These are phyloP conservation scores for Kodamaea leandrae DNA, from an alignment of 805 yeast genomes.

Conservation along the genomic window DNA sequence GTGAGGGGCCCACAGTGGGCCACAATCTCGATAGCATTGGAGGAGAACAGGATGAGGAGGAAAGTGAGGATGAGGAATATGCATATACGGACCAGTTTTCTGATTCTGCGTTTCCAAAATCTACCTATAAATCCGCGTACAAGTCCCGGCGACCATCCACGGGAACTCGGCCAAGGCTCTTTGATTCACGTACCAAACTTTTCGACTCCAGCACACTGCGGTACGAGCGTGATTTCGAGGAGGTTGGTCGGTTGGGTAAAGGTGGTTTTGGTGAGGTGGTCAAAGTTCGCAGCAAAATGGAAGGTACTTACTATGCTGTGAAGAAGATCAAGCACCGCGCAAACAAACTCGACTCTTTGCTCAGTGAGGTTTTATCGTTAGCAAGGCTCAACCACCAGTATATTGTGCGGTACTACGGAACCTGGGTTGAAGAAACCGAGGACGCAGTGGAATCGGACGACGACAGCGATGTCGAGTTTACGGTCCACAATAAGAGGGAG, in stretches of 20 bases:
- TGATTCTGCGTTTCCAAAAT: too few species aligned
- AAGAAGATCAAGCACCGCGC: constrained; percentile 85
- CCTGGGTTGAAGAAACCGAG: constrained; percentile 83
- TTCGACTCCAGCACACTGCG: constrained; percentile 29
- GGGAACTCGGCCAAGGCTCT: too few species aligned
- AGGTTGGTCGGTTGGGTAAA: constrained; percentile 82
- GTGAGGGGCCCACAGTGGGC: constrained; percentile 52
- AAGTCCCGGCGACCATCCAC: not conserved
- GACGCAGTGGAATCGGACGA: constrained; percentile 22
- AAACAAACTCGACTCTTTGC: constrained; percentile 71
- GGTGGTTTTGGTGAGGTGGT: constrained; percentile 99
- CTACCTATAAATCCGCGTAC: too few species aligned
- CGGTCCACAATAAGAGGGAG: not conserved
- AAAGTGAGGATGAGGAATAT: not conserved
- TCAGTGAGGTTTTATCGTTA: constrained; percentile 87
- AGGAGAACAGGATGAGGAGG: not conserved
- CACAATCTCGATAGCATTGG: not conserved
- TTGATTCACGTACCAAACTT: not conserved
- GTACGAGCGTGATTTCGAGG: constrained; percentile 92
- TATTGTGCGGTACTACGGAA: constrained; percentile 94
- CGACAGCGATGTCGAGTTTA: constrained; percentile 19
- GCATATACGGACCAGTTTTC: not conserved
- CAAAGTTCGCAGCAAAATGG: constrained; percentile 90
- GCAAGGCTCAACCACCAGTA: constrained; percentile 93
- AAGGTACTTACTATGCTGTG: constrained; percentile 92